Conservation (phyloP, 1,139 yeast species). For the Scheffersomyces stambukii region DNA sequence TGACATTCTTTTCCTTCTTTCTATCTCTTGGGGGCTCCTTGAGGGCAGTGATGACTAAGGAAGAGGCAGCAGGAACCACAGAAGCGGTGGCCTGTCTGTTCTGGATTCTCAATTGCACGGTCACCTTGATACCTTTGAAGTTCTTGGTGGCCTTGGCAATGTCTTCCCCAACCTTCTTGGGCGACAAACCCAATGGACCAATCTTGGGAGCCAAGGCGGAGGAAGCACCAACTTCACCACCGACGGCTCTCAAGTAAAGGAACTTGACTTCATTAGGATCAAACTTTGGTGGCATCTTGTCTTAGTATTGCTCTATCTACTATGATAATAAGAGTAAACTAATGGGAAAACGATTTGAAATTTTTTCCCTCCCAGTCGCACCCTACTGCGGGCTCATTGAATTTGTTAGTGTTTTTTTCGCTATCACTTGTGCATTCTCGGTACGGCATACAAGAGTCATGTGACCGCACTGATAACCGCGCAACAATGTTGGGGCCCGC, state of each 20-base stretch:
- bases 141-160: conserved; percentile 99
- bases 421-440: too few relatives aligned
- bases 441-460: too few relatives aligned
- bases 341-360: conserved; percentile 4
- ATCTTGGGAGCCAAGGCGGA: conserved; percentile 99
- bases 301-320: conserved; percentile 4
- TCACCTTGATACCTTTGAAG: conserved; percentile 98
- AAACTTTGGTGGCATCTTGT: conserved; percentile 89
- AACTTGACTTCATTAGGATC: conserved; percentile 98
- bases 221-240: conserved; percentile 99
- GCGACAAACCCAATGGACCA: conserved; percentile 99
- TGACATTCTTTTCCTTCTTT: conserved; percentile 99
- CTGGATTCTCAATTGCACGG: conserved; percentile 97
- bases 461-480: too few relatives aligned
- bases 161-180: conserved; percentile 99
- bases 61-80: conserved; percentile 99
- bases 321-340: too few relatives aligned
- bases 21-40: conserved; percentile 99
- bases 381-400: too few relatives aligned
- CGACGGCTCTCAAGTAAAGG: conserved; percentile 99
- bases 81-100: conserved; percentile 99
- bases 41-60: conserved; percentile 97
- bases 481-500: too few relatives aligned
- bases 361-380: conserved; percentile 8
- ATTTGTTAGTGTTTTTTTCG: too few relatives aligned